Conservation (phyloP, 495 filamentous ascomycete genomes). For the Xylaria nigripes region DNA sequence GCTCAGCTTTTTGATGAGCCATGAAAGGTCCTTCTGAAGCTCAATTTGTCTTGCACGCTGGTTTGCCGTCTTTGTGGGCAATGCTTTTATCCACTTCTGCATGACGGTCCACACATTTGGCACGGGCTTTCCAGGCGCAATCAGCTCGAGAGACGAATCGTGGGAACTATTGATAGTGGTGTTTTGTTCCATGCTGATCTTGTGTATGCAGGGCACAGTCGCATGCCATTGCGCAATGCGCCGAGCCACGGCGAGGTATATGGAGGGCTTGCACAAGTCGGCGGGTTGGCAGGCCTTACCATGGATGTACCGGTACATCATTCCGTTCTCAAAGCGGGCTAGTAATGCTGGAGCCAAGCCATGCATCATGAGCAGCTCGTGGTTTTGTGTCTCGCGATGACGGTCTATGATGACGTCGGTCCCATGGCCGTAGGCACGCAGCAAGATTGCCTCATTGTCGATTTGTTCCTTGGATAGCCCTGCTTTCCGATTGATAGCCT, state of each 20-base stretch:
- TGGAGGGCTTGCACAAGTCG: constrained; percentile 59
- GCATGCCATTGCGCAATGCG: constrained; percentile 91
- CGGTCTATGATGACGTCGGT: constrained; percentile 95
- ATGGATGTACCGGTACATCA: constrained; percentile 85
- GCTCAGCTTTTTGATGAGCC: constrained; percentile 59
- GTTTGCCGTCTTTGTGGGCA: constrained; percentile 61
- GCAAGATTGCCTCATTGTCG: constrained; percentile 79
- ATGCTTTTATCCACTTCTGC: constrained; percentile 88
- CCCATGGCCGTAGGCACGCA: constrained; percentile 90
- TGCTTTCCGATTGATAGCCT: constrained; percentile 73
- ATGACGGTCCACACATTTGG: constrained; percentile 89
- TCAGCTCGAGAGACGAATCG: constrained; percentile 42
- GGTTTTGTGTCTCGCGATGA: constrained; percentile 65
- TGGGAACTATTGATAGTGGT: constrained; percentile 15
- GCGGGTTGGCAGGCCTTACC: constrained; percentile 70
- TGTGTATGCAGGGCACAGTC: constrained; percentile 53
- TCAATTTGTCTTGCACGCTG: constrained; percentile 56
- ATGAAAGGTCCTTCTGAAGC: constrained; percentile 68
- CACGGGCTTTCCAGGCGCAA: constrained; percentile 53
- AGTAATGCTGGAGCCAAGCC: constrained; percentile 79
- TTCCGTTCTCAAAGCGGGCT: constrained; percentile 91
- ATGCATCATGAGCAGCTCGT: constrained; percentile 63
- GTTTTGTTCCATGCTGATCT: constrained; percentile 23
- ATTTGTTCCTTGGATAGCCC: constrained; percentile 69
- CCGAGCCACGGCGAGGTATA: constrained; percentile 78